A percentile compares a stretch with the other conserved stretches of the same genome.
Evolutionary conservation across 164 flowering plant genomes (phyloP).

Genomic region (Umbilicus rupestris): DNA sequence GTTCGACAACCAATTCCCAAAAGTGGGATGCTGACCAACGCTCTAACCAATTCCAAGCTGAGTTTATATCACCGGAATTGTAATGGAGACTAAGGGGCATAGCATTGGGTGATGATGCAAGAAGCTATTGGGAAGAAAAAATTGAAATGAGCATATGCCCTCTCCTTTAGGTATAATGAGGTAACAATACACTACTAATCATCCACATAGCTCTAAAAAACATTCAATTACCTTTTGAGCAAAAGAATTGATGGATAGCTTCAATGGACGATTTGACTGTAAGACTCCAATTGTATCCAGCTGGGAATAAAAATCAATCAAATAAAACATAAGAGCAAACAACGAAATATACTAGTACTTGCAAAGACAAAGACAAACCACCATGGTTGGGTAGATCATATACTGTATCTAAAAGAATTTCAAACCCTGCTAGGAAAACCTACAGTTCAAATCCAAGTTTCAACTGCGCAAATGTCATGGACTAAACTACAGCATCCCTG

Average conservation of each 20-base stretch:
- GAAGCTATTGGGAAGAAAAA: conserved; percentile 35
- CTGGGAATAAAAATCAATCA: background rate
- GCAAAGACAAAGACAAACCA: background rate
- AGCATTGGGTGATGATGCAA: conserved; percentile 37
- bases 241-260: conserved; percentile 11
- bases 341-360: background rate
- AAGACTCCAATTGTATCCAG: conserved; percentile 5
- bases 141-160: background rate
- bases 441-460: background rate
- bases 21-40: conserved; percentile 62
- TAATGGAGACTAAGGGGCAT: conserved; percentile 52
- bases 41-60: conserved; percentile 67
- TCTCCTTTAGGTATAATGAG: background rate
- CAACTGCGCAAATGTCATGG: background rate
- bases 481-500: background rate
- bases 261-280: background rate
- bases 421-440: background rate
- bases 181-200: background rate
- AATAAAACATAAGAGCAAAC: background rate
- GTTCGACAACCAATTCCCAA: conserved; percentile 41
- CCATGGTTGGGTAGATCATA: background rate
- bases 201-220: conserved; percentile 5
- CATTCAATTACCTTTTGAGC: conserved; percentile 7
- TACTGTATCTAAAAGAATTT: background rate
- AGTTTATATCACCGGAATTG: conserved; percentile 50